phyloP scores from a whole-genome alignment of 106 monocot species.

The Platanthera zijinensis region DNA sequence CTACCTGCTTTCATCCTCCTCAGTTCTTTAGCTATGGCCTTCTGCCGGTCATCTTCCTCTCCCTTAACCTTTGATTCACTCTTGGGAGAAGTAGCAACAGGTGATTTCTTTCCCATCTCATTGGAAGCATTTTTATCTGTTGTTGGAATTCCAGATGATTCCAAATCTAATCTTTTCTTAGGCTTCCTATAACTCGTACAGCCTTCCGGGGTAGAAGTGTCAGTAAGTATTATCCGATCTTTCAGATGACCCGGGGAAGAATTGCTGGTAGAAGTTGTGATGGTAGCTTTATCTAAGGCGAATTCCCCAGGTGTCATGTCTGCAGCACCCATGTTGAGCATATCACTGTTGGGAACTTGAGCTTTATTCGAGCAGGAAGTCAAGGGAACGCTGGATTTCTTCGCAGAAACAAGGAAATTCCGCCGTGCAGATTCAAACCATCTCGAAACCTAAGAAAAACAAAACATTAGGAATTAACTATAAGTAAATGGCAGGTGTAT shows the following conservation, averaged over 20 bases:
- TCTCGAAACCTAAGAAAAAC: neutral
- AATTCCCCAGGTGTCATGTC: neutral
- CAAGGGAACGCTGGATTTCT: neutral
- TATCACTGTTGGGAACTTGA: neutral
- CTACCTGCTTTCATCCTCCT: slow-evolving; percentile 14
- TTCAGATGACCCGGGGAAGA: too few relatives aligned
- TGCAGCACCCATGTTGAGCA: too few relatives aligned
- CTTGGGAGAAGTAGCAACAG: neutral
- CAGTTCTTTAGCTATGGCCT: slow-evolving; percentile 20
- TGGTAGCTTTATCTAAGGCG: neutral
- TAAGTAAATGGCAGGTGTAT: neutral
- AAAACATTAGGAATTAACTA: neutral
- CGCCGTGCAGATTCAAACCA: neutral
- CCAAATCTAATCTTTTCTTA: neutral
- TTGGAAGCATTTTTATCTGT: neutral
- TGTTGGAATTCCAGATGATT: neutral
- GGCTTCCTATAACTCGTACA: neutral
- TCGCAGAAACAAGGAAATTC: neutral
- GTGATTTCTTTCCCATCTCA: neutral
- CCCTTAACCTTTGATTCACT: neutral
- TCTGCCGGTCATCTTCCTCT: slow-evolving; percentile 9
- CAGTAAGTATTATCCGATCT: neutral
- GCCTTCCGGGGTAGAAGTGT: neutral
- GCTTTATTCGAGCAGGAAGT: neutral
- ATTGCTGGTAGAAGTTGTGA: neutral